Evolutionary conservation across 2,329 filamentous ascomycete genomes (phyloP), one percentile per base, ranked within the genome.

Genomic region (Arthrinium phaeospermum): DNA sequence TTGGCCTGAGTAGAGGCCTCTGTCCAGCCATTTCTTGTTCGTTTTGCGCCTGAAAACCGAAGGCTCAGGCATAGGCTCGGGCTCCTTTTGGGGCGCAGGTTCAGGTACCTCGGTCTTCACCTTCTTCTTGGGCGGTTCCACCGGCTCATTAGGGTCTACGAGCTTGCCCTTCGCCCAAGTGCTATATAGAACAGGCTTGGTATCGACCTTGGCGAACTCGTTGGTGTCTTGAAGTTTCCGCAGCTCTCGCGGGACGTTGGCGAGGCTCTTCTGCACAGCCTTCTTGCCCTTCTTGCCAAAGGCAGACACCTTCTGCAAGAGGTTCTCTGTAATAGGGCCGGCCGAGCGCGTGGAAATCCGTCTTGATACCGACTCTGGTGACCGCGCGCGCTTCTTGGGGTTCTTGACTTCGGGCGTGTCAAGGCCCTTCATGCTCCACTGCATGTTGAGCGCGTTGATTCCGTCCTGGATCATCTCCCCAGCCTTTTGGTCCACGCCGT

Each of bases 1-100:
- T 81, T 98, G 96, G 41, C 96, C 96, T 0, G 94, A 92, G 79
- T 97, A 98, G 19, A 98, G 86, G 13, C 96, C 96, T 80, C 95
- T 93, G 70, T 88, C 86, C 71, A 97, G 86, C 89, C 93, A 98
- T 76, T 91, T 91, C 85, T 97, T 97, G 71, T 87, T 84, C 75
- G 84, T 82, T 74, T 82, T 84, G 37, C 81, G 77, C 16, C 75
- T 75, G 14, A 81, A 79, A 8, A 81, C 76, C 34, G 82, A 81
- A 76, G 87, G 77, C 74, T 79, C 72, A 71, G 77, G 41, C 10
- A 44, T 68, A 30, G 14, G 14, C 70, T 79, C 69, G 51, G 79
- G 86, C 69, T 79, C 75, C 68, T 85, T 81, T 47, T 80, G 76
- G 68, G 81, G 77, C 57, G 76, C 76, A 44, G 71, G 73, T 75